Conservation (phyloP, 805 yeast genomes). For the Cyberlindnera americana region DNA sequence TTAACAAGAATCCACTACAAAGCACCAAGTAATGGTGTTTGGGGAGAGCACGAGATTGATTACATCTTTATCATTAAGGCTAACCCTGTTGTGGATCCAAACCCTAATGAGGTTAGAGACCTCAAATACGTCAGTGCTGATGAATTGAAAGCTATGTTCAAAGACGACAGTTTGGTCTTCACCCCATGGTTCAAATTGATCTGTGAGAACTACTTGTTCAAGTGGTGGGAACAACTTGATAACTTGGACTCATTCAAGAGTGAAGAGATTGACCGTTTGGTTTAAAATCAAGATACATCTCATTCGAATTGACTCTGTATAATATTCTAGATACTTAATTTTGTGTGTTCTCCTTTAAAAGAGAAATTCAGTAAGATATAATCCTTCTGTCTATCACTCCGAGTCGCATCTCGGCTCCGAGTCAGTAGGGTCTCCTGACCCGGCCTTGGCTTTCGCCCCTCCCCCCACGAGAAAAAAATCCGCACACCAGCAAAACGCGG, state of each 20-base stretch:
- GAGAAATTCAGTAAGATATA: too few relatives aligned
- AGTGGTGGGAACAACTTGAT: slow-evolving; percentile 88
- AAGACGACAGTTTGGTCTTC: slow-evolving; percentile 61
- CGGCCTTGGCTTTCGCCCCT: too few relatives aligned
- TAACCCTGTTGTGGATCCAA: slow-evolving; percentile 47
- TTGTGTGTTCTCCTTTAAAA: too few relatives aligned
- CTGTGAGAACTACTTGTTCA: slow-evolving; percentile 83
- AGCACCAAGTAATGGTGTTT: slow-evolving; percentile 74
- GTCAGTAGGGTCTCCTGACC: slow-evolving; percentile 1
- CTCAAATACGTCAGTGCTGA: slow-evolving; percentile 64
- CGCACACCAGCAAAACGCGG: slow-evolving; percentile 7
- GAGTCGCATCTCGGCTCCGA: slow-evolving; percentile 3
- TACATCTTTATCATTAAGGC: slow-evolving; percentile 79
- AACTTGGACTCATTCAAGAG: slow-evolving; percentile 47
- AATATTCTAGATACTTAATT: neutral
- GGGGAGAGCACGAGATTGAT: slow-evolving; percentile 99
- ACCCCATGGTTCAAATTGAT: slow-evolving; percentile 99
- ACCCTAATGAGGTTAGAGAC: slow-evolving; percentile 85
- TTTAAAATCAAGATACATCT: slow-evolving; percentile 13
- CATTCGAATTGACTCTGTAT: neutral
- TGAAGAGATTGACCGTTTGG: slow-evolving; percentile 31
- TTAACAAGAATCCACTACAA: slow-evolving; percentile 93
- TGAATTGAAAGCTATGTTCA: slow-evolving; percentile 73
- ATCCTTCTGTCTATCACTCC: too few relatives aligned
- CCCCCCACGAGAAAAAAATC: slow-evolving; percentile 16